These are phyloP conservation scores for Colletotrichum plurivorum DNA, from an alignment of 2,329 filamentous ascomycete genomes.

Conservation along the genomic window DNA sequence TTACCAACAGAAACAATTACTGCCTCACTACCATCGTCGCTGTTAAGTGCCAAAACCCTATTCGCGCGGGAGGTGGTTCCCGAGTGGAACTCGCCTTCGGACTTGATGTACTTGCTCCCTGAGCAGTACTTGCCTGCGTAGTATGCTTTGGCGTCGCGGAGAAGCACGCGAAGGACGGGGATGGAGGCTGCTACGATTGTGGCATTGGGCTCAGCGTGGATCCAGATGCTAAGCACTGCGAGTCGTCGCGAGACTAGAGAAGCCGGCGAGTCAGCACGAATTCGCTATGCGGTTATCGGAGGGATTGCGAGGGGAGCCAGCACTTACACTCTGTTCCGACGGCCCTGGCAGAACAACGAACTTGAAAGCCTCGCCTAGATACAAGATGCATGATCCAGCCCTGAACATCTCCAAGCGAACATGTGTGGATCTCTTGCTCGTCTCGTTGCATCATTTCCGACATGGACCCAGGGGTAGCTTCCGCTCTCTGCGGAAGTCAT, in stretches of 20 bases:
- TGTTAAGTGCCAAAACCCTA: background rate
- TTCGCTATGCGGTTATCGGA: background rate
- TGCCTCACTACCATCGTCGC: background rate
- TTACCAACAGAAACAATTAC: background rate
- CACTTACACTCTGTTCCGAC: slow-evolving; percentile 11
- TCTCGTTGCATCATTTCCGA: background rate
- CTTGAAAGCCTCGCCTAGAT: too few relatives aligned
- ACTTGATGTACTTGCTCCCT: slow-evolving; percentile 8
- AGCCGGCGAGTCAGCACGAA: background rate
- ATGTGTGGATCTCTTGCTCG: background rate
- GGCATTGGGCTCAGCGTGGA: slow-evolving; percentile 44
- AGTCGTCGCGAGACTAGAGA: background rate
- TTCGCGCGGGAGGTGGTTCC: background rate
- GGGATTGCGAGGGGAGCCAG: background rate
- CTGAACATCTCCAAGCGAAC: background rate
- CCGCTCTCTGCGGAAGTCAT: background rate
- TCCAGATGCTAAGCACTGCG: slow-evolving; percentile 44
- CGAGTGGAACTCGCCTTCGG: slow-evolving; percentile 2
- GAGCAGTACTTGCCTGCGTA: slow-evolving; percentile 17
- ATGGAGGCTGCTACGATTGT: slow-evolving; percentile 50
- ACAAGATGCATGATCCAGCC: too few relatives aligned
- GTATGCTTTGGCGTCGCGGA: slow-evolving; percentile 33
- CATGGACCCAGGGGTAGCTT: background rate
- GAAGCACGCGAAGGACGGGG: slow-evolving; percentile 49
- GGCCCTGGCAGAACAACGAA: background rate